Conservation (phyloP, 768 basidiomycete genomes). For the Lactarius akahatsu region DNA sequence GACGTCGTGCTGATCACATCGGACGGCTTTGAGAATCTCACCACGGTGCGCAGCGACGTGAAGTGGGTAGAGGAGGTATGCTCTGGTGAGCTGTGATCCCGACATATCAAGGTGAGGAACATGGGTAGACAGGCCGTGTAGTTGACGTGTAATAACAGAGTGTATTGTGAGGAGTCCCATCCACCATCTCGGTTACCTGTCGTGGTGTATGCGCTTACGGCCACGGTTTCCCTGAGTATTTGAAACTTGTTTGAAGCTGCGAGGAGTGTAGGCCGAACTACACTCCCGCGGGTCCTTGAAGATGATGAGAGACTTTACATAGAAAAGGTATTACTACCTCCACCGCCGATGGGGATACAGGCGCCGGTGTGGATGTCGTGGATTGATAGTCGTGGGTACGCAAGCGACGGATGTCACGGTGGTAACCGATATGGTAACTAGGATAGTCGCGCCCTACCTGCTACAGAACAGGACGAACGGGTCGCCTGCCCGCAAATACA, state of each 20-base stretch:
- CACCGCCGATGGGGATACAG: not conserved
- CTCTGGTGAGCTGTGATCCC: constrained; percentile 52
- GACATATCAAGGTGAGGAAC: not conserved
- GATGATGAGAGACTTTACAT: not conserved
- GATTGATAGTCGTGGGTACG: not conserved
- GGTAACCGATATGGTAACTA: not conserved
- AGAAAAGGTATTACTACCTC: not conserved
- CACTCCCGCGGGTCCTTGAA: not conserved
- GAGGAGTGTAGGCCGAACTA: not conserved
- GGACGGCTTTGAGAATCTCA: constrained; percentile 78
- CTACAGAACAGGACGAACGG: not conserved
- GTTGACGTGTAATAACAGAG: not conserved
- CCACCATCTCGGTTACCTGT: not conserved
- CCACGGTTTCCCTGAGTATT: not conserved
- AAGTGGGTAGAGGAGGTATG: constrained; percentile 83
- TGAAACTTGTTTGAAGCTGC: not conserved
- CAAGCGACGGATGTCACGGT: not conserved
- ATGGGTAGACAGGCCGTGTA: not conserved
- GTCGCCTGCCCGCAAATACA: not conserved
- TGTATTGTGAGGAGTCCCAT: no score
- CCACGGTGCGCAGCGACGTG: constrained; percentile 78
- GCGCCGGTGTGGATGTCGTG: not conserved
- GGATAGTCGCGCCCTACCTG: not conserved
- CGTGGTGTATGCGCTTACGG: no score
- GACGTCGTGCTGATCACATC: constrained; percentile 82